Base-by-base conservation (phyloP, 208 protist species). In the Crithidia fasciculata region DNA sequence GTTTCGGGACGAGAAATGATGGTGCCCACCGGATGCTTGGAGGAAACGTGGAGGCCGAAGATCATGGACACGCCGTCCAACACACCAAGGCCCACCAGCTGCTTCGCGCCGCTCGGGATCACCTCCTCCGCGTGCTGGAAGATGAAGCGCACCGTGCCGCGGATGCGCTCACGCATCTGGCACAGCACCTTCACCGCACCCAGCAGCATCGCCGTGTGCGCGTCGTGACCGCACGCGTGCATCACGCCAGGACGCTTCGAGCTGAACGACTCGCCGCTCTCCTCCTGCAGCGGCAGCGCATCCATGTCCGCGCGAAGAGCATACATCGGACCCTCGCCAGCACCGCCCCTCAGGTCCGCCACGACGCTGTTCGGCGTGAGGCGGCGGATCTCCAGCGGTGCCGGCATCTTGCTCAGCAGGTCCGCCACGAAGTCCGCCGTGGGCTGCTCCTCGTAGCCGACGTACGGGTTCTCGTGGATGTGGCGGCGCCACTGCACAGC, bases 61-160 rank as follows among this genome's bases (percentile, higher is more conserved):
- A 88, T 81, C 74, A 86, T 87, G 18, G 73, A 77, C 3, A 93
- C 85, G 12, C 85, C 85, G 4, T 93, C 73, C 63, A 89, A 52
- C 39, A 78, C 81, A 61, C 86, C 84, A 5, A 76, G 68, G 41
- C 78, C 61, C 36, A 91, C 78, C 50, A 93, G 39, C 56, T 91
- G 62, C 68, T 80, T 81, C 55, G 85, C 85, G 37, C 88, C 88
- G 69, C 88, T 82, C 18, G 85, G 83, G 56, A 66, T 72, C 41
- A 87, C 76, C 76, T 93, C 88, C 78, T 93, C 88, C 0, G 88
- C 88, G 74, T 86, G 88, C 74, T 93, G 88, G 59, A 93, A 93
- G 54, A 93, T 81, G 69, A 93, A 93, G 45, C 61, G 61, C 52
- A 93, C 85, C n/a, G 81, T 84, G 60, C 88, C 88, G n/a, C 81